Evolutionary conservation across 805 yeast species (phyloP).

Genomic region (Saccharomycodes ludwigii): DNA sequence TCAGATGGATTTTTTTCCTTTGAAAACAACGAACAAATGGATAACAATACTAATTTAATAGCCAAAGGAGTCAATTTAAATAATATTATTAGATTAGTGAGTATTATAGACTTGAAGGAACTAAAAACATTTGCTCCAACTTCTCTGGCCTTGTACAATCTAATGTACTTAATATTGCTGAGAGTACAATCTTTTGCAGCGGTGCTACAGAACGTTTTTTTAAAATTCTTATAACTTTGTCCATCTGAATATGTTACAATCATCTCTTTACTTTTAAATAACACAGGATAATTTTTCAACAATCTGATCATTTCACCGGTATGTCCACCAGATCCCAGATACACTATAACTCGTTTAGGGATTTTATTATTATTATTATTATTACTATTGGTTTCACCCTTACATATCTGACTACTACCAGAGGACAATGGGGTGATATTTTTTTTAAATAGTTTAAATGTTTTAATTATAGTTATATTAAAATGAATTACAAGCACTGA

Average conservation of each 20-base stretch:
- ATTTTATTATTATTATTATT: neutral
- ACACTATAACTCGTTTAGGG: conserved; percentile 33
- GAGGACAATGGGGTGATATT: too few species aligned
- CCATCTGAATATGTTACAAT: conserved; percentile 22
- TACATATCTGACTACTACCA: too few species aligned
- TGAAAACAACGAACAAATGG: neutral
- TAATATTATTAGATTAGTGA: too few species aligned
- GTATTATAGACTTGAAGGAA: too few species aligned
- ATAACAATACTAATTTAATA: too few species aligned
- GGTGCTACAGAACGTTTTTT: conserved; percentile 8
- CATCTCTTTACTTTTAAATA: conserved; percentile 32
- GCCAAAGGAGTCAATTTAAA: too few species aligned
- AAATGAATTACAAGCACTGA: neutral
- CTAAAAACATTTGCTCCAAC: too few species aligned
- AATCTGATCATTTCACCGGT: conserved; percentile 91
- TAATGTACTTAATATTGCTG: conserved; percentile 11
- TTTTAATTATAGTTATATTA: neutral
- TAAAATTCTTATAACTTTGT: conserved; percentile 28
- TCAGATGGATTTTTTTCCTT: neutral
- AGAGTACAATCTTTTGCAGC: conserved; percentile 2
- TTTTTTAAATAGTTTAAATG: too few species aligned
- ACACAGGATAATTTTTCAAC: conserved; percentile 27
- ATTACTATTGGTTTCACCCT: neutral
- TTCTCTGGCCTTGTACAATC: conserved; percentile 23
- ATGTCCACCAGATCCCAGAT: conserved; percentile 95